These are phyloP conservation scores for Anaeramoeba ignava DNA, from an alignment of 78 protist genomes.

Conservation along the genomic window DNA sequence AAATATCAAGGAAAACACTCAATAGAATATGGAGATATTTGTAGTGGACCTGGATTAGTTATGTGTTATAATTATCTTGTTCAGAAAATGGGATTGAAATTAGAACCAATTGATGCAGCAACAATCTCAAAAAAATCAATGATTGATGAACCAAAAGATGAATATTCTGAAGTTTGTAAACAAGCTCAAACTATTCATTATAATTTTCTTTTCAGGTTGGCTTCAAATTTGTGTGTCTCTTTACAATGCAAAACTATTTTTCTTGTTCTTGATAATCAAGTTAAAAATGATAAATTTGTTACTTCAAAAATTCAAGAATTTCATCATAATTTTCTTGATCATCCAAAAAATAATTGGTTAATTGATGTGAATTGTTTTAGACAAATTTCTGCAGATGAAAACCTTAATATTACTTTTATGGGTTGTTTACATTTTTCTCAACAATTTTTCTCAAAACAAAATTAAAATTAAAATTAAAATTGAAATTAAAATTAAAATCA, in stretches of 20 bases:
- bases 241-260: neutral
- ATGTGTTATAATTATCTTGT: neutral
- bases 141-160: too few species aligned
- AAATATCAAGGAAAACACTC: neutral
- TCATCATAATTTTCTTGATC: neutral
- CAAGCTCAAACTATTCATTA: neutral
- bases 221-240: neutral
- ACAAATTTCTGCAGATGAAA: neutral
- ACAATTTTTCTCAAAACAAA: too few species aligned
- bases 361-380: neutral
- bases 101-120: neutral
- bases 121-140: neutral
- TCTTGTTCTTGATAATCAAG: neutral
- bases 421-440: neutral
- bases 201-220: neutral
- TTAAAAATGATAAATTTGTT: neutral
- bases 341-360: neutral
- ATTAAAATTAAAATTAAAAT: too few species aligned
- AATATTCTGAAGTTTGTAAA: neutral
- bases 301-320: neutral
- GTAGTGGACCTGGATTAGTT: neutral
- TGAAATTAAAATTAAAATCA: too few species aligned
- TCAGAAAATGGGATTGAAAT: neutral
- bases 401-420: neutral
- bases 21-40: conserved; percentile 4